These are phyloP conservation scores for Phytopythium aichiense DNA, from an alignment of 352 stramenopile genomes.

Conservation along the genomic window DNA sequence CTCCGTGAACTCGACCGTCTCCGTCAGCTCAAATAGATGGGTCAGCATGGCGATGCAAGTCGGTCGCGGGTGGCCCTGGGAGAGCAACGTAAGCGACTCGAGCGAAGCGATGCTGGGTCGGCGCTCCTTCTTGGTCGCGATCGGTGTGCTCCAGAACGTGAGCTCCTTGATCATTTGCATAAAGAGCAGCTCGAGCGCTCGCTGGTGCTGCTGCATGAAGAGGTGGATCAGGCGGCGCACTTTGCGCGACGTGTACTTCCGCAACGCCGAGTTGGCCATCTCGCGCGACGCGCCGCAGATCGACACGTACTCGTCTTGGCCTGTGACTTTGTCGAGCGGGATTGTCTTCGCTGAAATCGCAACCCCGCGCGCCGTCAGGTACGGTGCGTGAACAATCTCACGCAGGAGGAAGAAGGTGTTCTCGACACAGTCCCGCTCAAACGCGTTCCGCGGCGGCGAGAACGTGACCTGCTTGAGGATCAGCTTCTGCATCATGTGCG, in stretches of 20 bases:
- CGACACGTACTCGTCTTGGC: slow-evolving; percentile 84
- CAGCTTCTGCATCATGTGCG: slow-evolving; percentile 67
- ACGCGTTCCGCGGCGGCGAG: slow-evolving; percentile 61
- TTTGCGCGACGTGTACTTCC: slow-evolving; percentile 86
- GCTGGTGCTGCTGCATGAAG: slow-evolving; percentile 76
- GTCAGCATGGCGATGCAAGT: slow-evolving; percentile 77
- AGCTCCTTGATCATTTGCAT: slow-evolving; percentile 83
- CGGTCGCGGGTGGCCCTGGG: slow-evolving; percentile 62
- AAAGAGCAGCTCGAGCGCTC: slow-evolving; percentile 65
- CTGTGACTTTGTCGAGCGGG: slow-evolving; percentile 79
- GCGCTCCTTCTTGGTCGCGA: slow-evolving; percentile 27
- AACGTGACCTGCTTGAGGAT: slow-evolving; percentile 77
- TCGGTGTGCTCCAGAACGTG: slow-evolving; percentile 72
- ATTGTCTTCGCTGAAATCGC: slow-evolving; percentile 87
- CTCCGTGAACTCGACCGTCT: slow-evolving; percentile 82
- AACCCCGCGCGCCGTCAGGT: slow-evolving; percentile 74
- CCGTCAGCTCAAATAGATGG: slow-evolving; percentile 80
- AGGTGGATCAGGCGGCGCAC: slow-evolving; percentile 79
- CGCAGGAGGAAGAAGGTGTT: slow-evolving; percentile 79
- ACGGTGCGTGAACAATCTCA: slow-evolving; percentile 80
- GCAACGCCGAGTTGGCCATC: slow-evolving; percentile 74
- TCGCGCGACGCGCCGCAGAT: slow-evolving; percentile 82
- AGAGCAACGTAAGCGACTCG: slow-evolving; percentile 65
- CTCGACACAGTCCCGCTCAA: slow-evolving; percentile 73
- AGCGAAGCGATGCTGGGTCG: slow-evolving; percentile 44